Percentiles rank a stretch among this genome's conserved stretches.
Evolutionary conservation across 208 protist genomes (phyloP).

Genomic region (Acanthamoeba lenticulata): DNA sequence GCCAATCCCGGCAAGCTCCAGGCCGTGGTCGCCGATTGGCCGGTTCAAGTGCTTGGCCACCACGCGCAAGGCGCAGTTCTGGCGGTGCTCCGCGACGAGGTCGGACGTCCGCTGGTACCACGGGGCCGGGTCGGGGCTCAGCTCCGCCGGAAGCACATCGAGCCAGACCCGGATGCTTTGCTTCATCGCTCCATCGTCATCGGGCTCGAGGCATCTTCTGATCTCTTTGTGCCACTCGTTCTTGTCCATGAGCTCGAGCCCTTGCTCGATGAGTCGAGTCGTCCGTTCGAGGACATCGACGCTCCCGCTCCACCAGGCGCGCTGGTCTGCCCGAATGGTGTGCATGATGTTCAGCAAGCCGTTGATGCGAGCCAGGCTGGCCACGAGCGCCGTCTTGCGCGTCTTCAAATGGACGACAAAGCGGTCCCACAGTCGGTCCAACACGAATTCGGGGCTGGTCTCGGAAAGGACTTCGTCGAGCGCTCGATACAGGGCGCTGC

Average conservation of each 20-base stretch:
- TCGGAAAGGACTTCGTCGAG: neutral
- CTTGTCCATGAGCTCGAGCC: neutral
- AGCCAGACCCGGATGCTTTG: neutral
- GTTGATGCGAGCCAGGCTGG: neutral
- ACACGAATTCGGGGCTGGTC: neutral
- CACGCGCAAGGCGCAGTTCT: neutral
- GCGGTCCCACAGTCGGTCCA: neutral
- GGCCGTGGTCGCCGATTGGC: neutral
- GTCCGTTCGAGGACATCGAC: neutral
- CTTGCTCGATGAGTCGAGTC: neutral
- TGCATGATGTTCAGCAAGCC: neutral
- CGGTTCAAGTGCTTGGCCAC: neutral
- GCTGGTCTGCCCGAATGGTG: neutral
- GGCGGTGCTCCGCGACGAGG: neutral
- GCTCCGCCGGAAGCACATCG: neutral
- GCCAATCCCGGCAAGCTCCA: neutral
- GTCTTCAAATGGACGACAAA: neutral
- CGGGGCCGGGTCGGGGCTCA: neutral
- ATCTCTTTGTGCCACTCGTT: neutral
- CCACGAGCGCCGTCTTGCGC: neutral
- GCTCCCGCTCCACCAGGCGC: neutral
- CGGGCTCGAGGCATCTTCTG: neutral
- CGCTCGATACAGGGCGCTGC: neutral
- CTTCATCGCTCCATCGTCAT: neutral
- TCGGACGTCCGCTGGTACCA: neutral